Evolutionary conservation across 768 basidiomycete species (phyloP).

Genomic region (Hydnomerulius pinastri): DNA sequence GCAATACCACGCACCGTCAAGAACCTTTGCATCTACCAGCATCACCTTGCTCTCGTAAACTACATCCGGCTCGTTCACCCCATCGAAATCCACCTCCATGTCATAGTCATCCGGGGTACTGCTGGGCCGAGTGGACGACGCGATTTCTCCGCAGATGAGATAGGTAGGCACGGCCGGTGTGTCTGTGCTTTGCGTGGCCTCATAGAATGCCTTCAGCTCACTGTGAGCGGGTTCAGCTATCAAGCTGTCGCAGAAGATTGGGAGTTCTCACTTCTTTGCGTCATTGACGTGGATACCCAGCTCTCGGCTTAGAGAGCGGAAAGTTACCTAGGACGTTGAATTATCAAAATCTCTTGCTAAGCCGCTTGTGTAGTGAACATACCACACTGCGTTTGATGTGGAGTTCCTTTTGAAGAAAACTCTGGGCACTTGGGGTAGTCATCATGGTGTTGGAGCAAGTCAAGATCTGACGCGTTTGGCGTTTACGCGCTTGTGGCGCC

Average conservation of each 20-base stretch:
- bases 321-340: constrained; percentile 62
- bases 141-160: constrained; percentile 60
- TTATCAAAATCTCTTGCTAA: not conserved
- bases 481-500: constrained; percentile 17
- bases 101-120: constrained; percentile 21
- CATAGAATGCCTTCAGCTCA: constrained; percentile 62
- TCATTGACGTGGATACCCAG: constrained; percentile 72
- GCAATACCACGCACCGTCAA: constrained; percentile 55
- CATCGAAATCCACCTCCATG: constrained; percentile 44
- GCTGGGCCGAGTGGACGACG: constrained; percentile 22
- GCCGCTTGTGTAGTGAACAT: constrained; percentile 10
- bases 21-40: constrained; percentile 61
- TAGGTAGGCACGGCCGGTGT: constrained; percentile 58
- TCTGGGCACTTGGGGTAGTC: constrained; percentile 32
- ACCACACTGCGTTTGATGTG: constrained; percentile 47
- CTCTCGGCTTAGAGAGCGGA: constrained; percentile 71
- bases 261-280: constrained; percentile 66
- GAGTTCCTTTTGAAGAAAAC: constrained; percentile 50
- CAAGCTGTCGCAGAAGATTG: not conserved
- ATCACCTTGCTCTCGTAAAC: constrained; percentile 51
- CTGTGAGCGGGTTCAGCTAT: constrained; percentile 36
- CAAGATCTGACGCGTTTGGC: not conserved
- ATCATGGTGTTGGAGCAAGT: constrained; percentile 20
- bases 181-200: constrained; percentile 39
- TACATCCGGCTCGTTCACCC: constrained; percentile 42